phyloP scores from a whole-genome alignment of 768 basidiomycete genomes.

The Inosperma sp. region DNA sequence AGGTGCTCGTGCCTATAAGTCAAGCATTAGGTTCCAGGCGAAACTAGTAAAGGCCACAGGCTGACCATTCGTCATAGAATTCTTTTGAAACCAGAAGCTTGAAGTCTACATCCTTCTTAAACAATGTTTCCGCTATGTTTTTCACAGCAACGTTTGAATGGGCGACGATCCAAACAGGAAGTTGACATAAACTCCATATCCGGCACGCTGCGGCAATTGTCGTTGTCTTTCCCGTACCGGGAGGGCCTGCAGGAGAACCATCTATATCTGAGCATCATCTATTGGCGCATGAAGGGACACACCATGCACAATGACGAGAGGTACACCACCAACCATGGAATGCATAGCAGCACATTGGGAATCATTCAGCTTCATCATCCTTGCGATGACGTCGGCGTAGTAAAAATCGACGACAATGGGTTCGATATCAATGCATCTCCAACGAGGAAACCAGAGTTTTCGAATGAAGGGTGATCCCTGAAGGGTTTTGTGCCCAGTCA shows the following conservation, averaged over 20 bases:
- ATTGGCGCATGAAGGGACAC: background rate
- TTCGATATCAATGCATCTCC: conserved; percentile 9
- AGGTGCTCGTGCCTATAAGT: conserved; percentile 48
- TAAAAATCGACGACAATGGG: background rate
- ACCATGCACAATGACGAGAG: conserved; percentile 39
- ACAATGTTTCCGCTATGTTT: conserved; percentile 43
- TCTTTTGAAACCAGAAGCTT: conserved; percentile 44
- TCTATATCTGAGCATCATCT: background rate
- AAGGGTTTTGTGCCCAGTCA: conserved; percentile 30
- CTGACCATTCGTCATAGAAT: conserved; percentile 44
- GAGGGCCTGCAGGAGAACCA: conserved; percentile 37
- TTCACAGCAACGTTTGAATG: conserved; percentile 51
- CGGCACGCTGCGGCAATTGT: conserved; percentile 42
- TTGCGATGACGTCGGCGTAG: conserved; percentile 2
- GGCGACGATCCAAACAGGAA: conserved; percentile 38
- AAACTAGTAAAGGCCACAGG: background rate
- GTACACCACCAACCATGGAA: conserved; percentile 31
- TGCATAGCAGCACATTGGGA: conserved; percentile 36
- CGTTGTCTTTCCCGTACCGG: conserved; percentile 50
- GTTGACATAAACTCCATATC: conserved; percentile 26
- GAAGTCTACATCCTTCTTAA: conserved; percentile 34
- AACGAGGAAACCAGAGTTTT: conserved; percentile 36
- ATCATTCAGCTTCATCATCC: conserved; percentile 25
- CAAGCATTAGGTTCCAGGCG: background rate
- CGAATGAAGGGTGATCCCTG: conserved; percentile 31